phyloP scores from a whole-genome alignment of 176 grass and related monocot genomes.

The Carex cristatella region DNA sequence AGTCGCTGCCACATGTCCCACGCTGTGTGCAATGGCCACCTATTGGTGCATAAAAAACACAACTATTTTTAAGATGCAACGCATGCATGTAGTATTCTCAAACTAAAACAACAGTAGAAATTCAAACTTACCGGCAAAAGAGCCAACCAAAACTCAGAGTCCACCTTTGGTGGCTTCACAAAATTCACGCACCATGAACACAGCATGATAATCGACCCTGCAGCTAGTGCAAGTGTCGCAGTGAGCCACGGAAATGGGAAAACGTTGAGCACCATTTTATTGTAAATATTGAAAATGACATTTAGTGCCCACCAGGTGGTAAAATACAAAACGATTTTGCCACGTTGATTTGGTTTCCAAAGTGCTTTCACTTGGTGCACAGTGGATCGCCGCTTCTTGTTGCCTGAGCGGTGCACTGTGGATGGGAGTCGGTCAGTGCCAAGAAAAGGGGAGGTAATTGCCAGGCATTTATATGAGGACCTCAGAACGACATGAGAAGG shows the following conservation, averaged over 20 bases:
- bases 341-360: conserved; percentile 21
- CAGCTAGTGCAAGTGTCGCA: conserved; percentile 70
- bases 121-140: conserved; percentile 50
- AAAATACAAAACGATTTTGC: conserved; percentile 81
- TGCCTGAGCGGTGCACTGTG: conserved; percentile 23
- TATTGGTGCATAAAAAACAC: background rate
- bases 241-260: conserved; percentile 87
- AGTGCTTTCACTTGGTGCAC: conserved; percentile 23
- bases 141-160: conserved; percentile 69
- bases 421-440: conserved; percentile 14
- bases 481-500: background rate
- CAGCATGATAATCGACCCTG: conserved; percentile 87
- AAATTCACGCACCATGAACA: conserved; percentile 56
- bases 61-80: background rate
- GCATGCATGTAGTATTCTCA: background rate
- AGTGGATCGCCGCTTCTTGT: conserved; percentile 19
- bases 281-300: conserved; percentile 95
- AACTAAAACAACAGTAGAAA: background rate
- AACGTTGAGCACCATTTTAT: conserved; percentile 85
- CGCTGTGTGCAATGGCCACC: conserved; percentile 80
- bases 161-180: conserved; percentile 48
- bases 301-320: conserved; percentile 90
- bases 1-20: conserved; percentile 85
- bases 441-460: conserved; percentile 23
- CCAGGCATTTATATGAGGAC: conserved; percentile 14